Conservation (phyloP, 1,139 yeast species). For the Lodderomyces beijingensis region DNA sequence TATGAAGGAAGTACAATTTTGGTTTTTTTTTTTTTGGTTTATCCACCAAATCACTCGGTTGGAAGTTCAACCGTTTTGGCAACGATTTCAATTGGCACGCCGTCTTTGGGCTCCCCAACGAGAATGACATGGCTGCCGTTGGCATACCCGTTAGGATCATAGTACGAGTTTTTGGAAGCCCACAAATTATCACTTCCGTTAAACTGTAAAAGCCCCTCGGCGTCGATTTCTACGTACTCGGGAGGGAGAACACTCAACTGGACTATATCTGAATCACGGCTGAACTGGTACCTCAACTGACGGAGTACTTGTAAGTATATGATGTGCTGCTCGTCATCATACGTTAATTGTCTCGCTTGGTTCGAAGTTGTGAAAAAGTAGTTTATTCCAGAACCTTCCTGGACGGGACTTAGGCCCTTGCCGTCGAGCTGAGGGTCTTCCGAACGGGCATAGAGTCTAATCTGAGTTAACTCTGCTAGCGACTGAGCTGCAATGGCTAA, state of each 20-base stretch:
- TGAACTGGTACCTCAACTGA: constrained; percentile 1
- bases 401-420: constrained; percentile 29
- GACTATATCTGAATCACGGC: constrained; percentile 1
- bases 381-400: constrained; percentile 56
- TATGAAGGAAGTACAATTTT: too few species aligned
- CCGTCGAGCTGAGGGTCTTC: constrained; percentile 17
- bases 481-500: constrained; percentile 18
- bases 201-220: constrained; percentile 21
- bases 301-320: constrained; percentile 1
- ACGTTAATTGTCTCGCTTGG: not conserved
- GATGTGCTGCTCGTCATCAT: constrained; percentile 3
- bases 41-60: too few species aligned
- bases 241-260: constrained; percentile 3
- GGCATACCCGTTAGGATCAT: constrained; percentile 45
- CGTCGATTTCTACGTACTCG: constrained; percentile 8
- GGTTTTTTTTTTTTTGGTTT: too few species aligned
- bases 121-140: constrained; percentile 21
- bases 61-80: constrained; percentile 8
- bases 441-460: constrained; percentile 20
- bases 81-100: constrained; percentile 19
- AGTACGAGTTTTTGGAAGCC: constrained; percentile 36
- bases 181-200: constrained; percentile 29
- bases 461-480: constrained; percentile 16
- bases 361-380: constrained; percentile 27
- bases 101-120: constrained; percentile 14